Base-by-base conservation (phyloP, 2,329 filamentous ascomycete species). In the Calonectria montana region DNA sequence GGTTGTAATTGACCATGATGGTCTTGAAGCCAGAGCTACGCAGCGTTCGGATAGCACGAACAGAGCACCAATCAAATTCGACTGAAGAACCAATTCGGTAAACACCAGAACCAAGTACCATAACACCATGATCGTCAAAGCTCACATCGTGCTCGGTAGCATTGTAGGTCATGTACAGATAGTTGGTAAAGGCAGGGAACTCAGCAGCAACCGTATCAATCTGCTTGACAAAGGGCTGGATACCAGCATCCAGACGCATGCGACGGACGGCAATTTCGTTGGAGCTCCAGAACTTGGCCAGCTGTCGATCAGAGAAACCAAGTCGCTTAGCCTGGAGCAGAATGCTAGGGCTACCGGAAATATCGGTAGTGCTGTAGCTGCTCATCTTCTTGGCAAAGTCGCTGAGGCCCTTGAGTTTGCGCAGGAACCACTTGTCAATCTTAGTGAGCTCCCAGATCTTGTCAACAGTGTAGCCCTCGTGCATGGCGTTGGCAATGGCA, bases 31-130 rank as follows among this genome's bases (percentile, higher is more conserved):
- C 94, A 72, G 92, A 90, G 75, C 94, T 91, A 63, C 97, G 91
- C 9, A 99, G 89, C 2, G 97, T 98, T 74, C 96, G 92, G 74
- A 98, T 97, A 7, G 97, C 95, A 72, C 96, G 90, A 31, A 99
- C 97, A 5, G 97, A 98, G 83, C 97, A 98, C 97, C 97, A 99
- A 84, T 99, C 97, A 83, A 99, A 99, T 82, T 99, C 97, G 71
- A 99, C 97, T 0, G 96, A 98, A 0, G 96, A 98, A 76, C 97
- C 97, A 75, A 99, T 99, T 73, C 97, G 92, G 88, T 98, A 98
- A 12, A 98, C 96, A 84, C 96, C 96, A 37, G 96, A 98, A 16
- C 96, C 96, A 35, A 98, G 88, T 10, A 99, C 96, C 95, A 98
- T 98, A 73, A 98, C 91, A 80, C 97, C 97, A 74, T 96, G 92